Conservation (phyloP, 2,329 filamentous ascomycete genomes). For the Ceratocystis eucalypticola region DNA sequence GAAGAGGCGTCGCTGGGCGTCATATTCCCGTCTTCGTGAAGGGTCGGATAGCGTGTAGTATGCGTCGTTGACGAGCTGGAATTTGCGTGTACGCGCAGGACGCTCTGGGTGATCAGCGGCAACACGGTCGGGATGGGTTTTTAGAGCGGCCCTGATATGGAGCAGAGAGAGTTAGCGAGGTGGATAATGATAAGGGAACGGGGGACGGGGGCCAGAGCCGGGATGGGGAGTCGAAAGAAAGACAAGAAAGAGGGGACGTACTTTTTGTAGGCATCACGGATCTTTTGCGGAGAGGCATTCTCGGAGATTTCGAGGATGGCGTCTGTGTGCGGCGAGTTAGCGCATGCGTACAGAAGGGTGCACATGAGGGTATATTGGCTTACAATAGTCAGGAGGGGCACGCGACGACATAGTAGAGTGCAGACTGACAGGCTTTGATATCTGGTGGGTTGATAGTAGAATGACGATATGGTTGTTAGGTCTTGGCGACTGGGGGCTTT, state of each 20-base stretch:
- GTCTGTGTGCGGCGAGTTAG: slow-evolving; percentile 36
- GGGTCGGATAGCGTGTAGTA: slow-evolving; percentile 84
- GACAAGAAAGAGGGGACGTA: slow-evolving; percentile 26
- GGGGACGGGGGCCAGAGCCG: background rate
- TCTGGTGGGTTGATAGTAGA: background rate
- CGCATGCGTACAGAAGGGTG: background rate
- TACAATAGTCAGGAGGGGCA: slow-evolving; percentile 18
- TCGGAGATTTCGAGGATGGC: slow-evolving; percentile 59
- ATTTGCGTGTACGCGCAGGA: slow-evolving; percentile 64
- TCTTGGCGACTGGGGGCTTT: background rate
- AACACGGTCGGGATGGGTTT: slow-evolving; percentile 88
- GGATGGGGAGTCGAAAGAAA: background rate
- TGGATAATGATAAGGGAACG: background rate
- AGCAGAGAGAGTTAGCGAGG: background rate
- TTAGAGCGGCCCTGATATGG: slow-evolving; percentile 58
- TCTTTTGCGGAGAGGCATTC: slow-evolving; percentile 64
- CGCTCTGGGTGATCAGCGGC: slow-evolving; percentile 73
- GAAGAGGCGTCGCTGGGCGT: slow-evolving; percentile 42
- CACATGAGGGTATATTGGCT: background rate
- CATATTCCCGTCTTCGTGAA: slow-evolving; percentile 67
- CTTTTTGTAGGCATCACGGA: slow-evolving; percentile 92
- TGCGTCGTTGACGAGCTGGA: slow-evolving; percentile 84
- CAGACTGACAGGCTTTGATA: background rate
- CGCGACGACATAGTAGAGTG: slow-evolving; percentile 9
- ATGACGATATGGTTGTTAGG: background rate